Percentiles rank a stretch among this genome's conserved stretches.
Conservation (phyloP, 306 rosid species). For the Corylus heterophylla region DNA sequence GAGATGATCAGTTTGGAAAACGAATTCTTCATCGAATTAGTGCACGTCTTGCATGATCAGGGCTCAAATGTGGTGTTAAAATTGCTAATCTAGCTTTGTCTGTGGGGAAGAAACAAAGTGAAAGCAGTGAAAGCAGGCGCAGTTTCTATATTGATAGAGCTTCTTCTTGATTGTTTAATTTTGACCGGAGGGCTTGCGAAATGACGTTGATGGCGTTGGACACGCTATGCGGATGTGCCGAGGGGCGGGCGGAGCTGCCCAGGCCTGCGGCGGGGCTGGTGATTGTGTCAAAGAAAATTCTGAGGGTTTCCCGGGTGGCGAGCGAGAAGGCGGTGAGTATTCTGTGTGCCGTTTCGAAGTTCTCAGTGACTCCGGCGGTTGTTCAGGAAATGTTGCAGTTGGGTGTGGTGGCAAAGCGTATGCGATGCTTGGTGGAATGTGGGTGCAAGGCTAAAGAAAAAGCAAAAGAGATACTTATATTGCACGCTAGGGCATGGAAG, state of each 20-base stretch:
- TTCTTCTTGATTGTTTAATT: constrained; percentile 51
- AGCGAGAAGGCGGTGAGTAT: constrained; percentile 75
- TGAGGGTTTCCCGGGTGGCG: constrained; percentile 66
- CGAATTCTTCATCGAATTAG: constrained; percentile 46
- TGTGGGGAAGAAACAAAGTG: constrained; percentile 59
- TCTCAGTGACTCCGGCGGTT: constrained; percentile 46
- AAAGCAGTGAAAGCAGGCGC: constrained; percentile 70
- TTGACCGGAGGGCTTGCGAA: constrained; percentile 53
- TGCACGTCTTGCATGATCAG: constrained; percentile 54
- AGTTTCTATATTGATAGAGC: constrained; percentile 50
- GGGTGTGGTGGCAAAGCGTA: constrained; percentile 74
- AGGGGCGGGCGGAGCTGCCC: constrained; percentile 70
- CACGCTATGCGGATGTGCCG: constrained; percentile 61
- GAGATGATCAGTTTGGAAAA: constrained; percentile 15
- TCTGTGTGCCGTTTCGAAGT: constrained; percentile 45
- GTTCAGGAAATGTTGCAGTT: constrained; percentile 68
- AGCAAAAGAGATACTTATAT: constrained; percentile 66
- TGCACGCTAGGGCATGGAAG: constrained; percentile 64
- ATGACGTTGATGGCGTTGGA: constrained; percentile 62
- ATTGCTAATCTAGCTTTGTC: constrained; percentile 42
- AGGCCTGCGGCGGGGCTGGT: constrained; percentile 70
- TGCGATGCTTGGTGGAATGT: constrained; percentile 57
- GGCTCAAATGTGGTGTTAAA: constrained; percentile 55
- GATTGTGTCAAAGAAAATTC: constrained; percentile 67
- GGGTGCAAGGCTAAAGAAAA: constrained; percentile 75